Percentiles rank a stretch among this genome's conserved stretches.
phyloP scores from a whole-genome alignment of 2,329 filamentous ascomycete genomes.

The Elsinoe batatas region DNA sequence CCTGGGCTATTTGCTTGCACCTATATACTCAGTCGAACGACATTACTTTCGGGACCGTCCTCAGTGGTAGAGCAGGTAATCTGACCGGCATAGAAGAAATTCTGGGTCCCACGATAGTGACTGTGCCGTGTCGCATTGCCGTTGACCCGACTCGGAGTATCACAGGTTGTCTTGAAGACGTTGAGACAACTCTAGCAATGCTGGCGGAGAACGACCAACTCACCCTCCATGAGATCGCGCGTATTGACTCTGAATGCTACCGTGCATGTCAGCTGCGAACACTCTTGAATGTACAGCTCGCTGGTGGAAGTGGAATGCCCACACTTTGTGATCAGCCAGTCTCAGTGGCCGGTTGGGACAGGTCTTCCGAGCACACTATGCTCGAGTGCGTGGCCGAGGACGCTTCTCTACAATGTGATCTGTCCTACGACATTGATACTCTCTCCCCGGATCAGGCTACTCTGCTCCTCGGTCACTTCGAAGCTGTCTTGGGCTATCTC shows the following conservation, averaged over 20 bases:
- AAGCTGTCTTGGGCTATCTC: not conserved
- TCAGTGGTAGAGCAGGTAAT: not conserved
- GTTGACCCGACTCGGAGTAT: not conserved
- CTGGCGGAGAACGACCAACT: slow-evolving; percentile 9
- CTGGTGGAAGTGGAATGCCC: not conserved
- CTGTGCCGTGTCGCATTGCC: not conserved
- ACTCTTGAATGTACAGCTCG: not conserved
- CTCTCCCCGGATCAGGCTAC: not conserved
- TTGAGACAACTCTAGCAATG: not conserved
- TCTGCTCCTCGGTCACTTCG: not conserved
- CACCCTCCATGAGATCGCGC: not conserved
- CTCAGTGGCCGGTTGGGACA: not conserved
- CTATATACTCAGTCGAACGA: not conserved
- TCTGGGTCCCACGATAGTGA: not conserved
- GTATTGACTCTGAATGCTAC: not conserved
- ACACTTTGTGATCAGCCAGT: not conserved
- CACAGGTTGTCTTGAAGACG: not conserved
- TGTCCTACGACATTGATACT: not conserved
- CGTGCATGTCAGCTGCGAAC: not conserved
- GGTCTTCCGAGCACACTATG: not conserved
- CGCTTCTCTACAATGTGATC: not conserved
- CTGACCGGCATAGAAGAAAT: not conserved
- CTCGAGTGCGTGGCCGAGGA: not conserved
- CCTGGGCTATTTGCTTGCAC: not conserved
- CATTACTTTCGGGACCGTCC: slow-evolving; percentile 2